Percentiles rank a stretch among this genome's conserved stretches.
Conservation (phyloP, 768 basidiomycete genomes). For the Tremella mesenterica region DNA sequence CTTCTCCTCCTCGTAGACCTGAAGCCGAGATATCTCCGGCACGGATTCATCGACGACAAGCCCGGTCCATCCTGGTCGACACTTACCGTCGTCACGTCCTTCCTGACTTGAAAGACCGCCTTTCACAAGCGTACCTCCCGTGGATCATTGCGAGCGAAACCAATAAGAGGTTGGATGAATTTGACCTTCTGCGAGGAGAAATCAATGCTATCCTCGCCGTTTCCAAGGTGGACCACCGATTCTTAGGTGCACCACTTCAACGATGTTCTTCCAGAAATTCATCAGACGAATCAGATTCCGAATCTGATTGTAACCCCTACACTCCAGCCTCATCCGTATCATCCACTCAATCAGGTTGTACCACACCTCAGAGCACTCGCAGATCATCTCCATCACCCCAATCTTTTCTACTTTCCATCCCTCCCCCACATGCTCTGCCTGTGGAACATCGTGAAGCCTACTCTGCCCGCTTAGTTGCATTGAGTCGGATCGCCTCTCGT, state of each 20-base stretch:
- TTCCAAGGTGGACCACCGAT: slow-evolving; percentile 12
- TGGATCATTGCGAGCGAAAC: slow-evolving; percentile 32
- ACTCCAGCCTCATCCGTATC: slow-evolving; percentile 34
- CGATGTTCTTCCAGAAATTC: slow-evolving; percentile 18
- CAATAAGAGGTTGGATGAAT: slow-evolving; percentile 19
- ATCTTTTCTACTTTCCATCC: slow-evolving; percentile 30
- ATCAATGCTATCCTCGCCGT: slow-evolving; percentile 23
- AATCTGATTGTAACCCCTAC: slow-evolving; percentile 9
- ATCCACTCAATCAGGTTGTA: slow-evolving; percentile 16
- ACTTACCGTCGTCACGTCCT: slow-evolving; percentile 42
- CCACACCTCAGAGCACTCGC: slow-evolving; percentile 2
- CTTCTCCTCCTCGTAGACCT: slow-evolving; percentile 6
- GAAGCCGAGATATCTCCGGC: slow-evolving; percentile 18
- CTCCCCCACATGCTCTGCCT: slow-evolving; percentile 32
- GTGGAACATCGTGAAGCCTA: slow-evolving; percentile 25
- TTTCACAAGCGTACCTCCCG: slow-evolving; percentile 36
- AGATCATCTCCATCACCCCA: slow-evolving; percentile 8
- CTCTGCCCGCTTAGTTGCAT: slow-evolving; percentile 26
- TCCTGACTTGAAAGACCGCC: slow-evolving; percentile 32
- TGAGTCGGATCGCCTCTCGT: slow-evolving; percentile 29
- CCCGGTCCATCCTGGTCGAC: slow-evolving; percentile 44
- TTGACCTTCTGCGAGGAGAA: slow-evolving; percentile 24
- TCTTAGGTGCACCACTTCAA: slow-evolving; percentile 3
- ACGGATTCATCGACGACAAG: slow-evolving; percentile 40
- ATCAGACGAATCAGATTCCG: slow-evolving; percentile 9